Base-by-base conservation (phyloP, 345 rosid species). In the Limnanthes douglasii region DNA sequence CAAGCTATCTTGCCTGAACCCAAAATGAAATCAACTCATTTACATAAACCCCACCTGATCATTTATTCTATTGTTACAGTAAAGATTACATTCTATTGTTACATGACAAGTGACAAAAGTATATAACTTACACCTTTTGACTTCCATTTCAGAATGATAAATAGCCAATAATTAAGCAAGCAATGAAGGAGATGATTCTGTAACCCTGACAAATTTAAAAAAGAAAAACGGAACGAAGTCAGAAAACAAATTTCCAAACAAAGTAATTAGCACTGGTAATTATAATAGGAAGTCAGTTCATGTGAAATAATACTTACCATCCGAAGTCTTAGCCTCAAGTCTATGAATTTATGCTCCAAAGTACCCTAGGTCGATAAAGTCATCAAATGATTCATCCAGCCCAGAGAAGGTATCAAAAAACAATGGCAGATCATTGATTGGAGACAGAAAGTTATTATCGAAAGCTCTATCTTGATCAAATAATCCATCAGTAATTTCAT, bases 381-480 rank as follows among this genome's bases (percentile, higher is more conserved):
- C 64, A 21, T 40, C 26, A 37, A 43, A 46, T 17, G 31, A 31
- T 2, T 64, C 49, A 18, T 64, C 69, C 19, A 57, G 48, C 43
- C 56, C 42, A 70, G 34, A 34, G 48, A 53, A 50, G 39, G 56
- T 21, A 47, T 39, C 72, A 19, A 53, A 67, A 54, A 60, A 75
- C 31, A 68, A 51, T 11, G 82, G 6, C 44, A 68, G 49, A 60
- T 50, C 61, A 21, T 45, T 39, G 15, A 69, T 57, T 1, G 93
- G 78, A 39, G 84, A 69, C 12, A 56, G 67, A 35, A 78, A 66
- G 40, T 50, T 60, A 66, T 45, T 63, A 56, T 65, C 81, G 56
- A 71, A 57, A 33, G 59, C 61, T 36, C 65, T 59, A 2, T 73
- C 78, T 56, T 71, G 85, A 29, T 65, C 96, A 42, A 71, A 39